phyloP scores from a whole-genome alignment of 1,284 basidiomycete genomes.

The Fomitopsis pinicola region DNA sequence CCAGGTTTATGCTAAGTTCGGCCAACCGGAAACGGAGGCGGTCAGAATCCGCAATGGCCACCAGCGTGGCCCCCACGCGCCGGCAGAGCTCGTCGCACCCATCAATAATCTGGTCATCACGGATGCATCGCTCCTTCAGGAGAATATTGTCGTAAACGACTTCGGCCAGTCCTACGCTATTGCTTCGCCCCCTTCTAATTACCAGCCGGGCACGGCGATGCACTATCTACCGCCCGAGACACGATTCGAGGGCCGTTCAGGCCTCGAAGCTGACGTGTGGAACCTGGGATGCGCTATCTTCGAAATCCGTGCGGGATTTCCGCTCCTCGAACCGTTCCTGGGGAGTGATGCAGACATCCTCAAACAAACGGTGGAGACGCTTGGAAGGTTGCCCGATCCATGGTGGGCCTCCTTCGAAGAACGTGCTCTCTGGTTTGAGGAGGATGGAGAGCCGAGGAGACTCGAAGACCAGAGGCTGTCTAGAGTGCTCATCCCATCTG shows the following conservation, averaged over 20 bases:
- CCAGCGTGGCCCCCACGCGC: slow-evolving; percentile 1
- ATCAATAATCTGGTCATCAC: background rate
- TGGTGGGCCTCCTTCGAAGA: slow-evolving; percentile 1
- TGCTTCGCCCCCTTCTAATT: background rate
- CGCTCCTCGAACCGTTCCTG: slow-evolving; percentile 8
- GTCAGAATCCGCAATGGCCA: slow-evolving; percentile 1
- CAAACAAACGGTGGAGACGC: slow-evolving; percentile 2
- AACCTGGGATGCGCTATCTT: slow-evolving; percentile 5
- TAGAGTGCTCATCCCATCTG: background rate
- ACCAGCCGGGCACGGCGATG: slow-evolving; percentile 3
- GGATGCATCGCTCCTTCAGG: slow-evolving; percentile 2
- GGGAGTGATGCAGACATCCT: slow-evolving; percentile 1
- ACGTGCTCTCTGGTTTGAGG: slow-evolving; percentile 4
- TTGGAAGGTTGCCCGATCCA: slow-evolving; percentile 6
- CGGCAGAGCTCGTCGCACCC: slow-evolving; percentile 2
- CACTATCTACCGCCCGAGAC: slow-evolving; percentile 6
- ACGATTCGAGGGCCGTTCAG: background rate
- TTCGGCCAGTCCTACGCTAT: slow-evolving; percentile 4
- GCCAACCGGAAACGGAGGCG: slow-evolving; percentile 3
- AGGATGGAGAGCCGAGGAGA: slow-evolving; percentile 1
- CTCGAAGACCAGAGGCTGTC: background rate
- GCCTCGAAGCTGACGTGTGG: slow-evolving; percentile 5
- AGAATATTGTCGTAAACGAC: slow-evolving; percentile 3
- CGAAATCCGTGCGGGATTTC: slow-evolving; percentile 5
- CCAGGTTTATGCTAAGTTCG: slow-evolving; percentile 24